Conservation (phyloP, 1,284 basidiomycete species). For the Leccinum pachyderme region DNA sequence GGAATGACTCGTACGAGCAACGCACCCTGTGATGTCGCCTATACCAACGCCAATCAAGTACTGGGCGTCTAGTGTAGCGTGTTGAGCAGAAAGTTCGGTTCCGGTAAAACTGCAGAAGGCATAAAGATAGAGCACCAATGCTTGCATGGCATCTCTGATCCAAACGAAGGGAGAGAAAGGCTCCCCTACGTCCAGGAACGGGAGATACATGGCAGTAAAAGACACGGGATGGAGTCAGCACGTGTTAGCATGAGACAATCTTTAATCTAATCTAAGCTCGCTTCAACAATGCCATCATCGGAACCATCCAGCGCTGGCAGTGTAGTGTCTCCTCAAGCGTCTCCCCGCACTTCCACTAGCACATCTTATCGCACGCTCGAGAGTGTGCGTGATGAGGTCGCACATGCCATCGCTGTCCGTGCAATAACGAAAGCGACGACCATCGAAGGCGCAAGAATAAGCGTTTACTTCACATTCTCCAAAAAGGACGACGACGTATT, state of each 20-base stretch:
- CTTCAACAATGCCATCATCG: slow-evolving; percentile 29
- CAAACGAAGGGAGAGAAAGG: slow-evolving; percentile 14
- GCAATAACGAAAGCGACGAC: slow-evolving; percentile 49
- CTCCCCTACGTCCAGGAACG: slow-evolving; percentile 13
- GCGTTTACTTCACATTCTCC: slow-evolving; percentile 57
- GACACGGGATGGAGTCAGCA: not conserved
- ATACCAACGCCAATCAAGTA: slow-evolving; percentile 46
- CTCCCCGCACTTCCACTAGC: slow-evolving; percentile 7
- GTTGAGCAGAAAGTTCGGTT: not conserved
- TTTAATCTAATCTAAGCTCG: too few species aligned
- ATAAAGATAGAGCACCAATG: slow-evolving; percentile 19
- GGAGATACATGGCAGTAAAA: slow-evolving; percentile 24
- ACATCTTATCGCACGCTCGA: slow-evolving; percentile 46
- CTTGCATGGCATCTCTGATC: slow-evolving; percentile 14
- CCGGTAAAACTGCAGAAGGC: slow-evolving; percentile 10
- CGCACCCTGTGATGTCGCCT: slow-evolving; percentile 74
- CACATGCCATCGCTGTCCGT: slow-evolving; percentile 55
- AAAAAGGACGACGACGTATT: slow-evolving; percentile 53
- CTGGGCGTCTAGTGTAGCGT: slow-evolving; percentile 9
- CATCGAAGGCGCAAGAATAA: slow-evolving; percentile 51
- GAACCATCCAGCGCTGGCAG: slow-evolving; percentile 27
- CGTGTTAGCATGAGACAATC: too few species aligned
- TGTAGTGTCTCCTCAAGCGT: not conserved
- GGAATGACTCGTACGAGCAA: not conserved
- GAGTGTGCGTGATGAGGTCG: slow-evolving; percentile 60